Evolutionary conservation across 768 basidiomycete species (phyloP).

Genomic region (Postia placenta): DNA sequence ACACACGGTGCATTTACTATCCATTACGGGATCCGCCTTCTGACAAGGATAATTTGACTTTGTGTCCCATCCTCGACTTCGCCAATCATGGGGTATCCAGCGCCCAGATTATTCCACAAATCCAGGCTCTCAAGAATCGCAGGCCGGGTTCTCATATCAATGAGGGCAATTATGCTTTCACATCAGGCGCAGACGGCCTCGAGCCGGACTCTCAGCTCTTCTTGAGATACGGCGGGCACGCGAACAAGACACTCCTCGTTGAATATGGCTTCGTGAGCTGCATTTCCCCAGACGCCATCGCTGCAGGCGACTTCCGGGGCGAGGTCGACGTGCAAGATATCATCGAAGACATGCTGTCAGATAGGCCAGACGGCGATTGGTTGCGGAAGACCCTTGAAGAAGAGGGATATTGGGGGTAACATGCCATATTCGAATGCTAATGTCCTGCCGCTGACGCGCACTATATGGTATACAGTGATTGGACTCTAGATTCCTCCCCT

Average conservation of each 20-base stretch:
- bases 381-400: slow-evolving; percentile 50
- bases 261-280: slow-evolving; percentile 86
- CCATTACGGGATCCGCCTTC: slow-evolving; percentile 42
- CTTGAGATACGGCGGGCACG: slow-evolving; percentile 75
- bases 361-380: slow-evolving; percentile 27
- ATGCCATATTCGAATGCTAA: slow-evolving; percentile 1
- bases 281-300: slow-evolving; percentile 22
- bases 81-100: slow-evolving; percentile 63
- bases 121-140: slow-evolving; percentile 7
- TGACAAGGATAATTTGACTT: slow-evolving; percentile 71
- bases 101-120: slow-evolving; percentile 39
- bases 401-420: slow-evolving; percentile 84
- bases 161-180: slow-evolving; percentile 44
- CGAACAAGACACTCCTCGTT: slow-evolving; percentile 69
- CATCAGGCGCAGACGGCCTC: slow-evolving; percentile 41
- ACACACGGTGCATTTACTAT: slow-evolving; percentile 85
- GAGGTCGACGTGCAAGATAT: slow-evolving; percentile 61
- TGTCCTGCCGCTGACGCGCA: background rate
- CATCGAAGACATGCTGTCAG: slow-evolving; percentile 42
- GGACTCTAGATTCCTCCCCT: slow-evolving; percentile 65
- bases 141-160: slow-evolving; percentile 19
- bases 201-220: slow-evolving; percentile 58
- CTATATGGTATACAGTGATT: slow-evolving; percentile 46
- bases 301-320: slow-evolving; percentile 29
- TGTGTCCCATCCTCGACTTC: slow-evolving; percentile 89